Conservation (phyloP, 2,329 filamentous ascomycete genomes). For the Chrysoporthe cubensis region DNA sequence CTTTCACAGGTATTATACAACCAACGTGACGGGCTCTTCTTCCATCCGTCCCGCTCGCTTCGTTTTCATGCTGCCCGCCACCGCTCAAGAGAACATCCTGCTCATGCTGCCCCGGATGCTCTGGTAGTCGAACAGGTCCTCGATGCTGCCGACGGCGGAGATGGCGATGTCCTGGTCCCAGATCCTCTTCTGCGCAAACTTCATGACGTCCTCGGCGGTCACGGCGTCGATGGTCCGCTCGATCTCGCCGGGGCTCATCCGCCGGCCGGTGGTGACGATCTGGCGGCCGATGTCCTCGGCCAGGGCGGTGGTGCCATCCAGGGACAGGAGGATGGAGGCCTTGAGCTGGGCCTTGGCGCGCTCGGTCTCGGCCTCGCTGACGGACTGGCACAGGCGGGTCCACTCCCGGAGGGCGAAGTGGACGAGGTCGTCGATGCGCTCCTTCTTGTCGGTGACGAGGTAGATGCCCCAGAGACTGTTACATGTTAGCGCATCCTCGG, state of each 20-base stretch:
- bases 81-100: conserved; percentile 39
- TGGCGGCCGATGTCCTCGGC: conserved; percentile 99
- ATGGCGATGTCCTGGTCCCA: conserved; percentile 98
- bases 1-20: conserved; percentile 39
- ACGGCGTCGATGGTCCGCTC: conserved; percentile 88
- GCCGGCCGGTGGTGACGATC: conserved; percentile 93
- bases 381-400: conserved; percentile 89
- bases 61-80: conserved; percentile 27
- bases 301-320: conserved; percentile 95
- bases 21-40: conserved; percentile 25
- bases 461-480: conserved; percentile 98
- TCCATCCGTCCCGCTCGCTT: conserved; percentile 12
- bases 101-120: conserved; percentile 43
- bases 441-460: conserved; percentile 88
- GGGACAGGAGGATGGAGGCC: conserved; percentile 93
- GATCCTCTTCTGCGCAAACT: conserved; percentile 90
- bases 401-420: conserved; percentile 99
- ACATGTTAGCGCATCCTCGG: conserved; percentile 34
- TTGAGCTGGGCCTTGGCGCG: conserved; percentile 99
- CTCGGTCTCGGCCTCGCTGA: conserved; percentile 89
- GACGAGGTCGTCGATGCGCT: conserved; percentile 88
- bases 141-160: conserved; percentile 89
- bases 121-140: conserved; percentile 77
- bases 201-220: conserved; percentile 95
- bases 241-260: conserved; percentile 90